Evolutionary conservation across 1,284 basidiomycete species (phyloP), one percentile per base, ranked within the genome.

Genomic region (Boletus hoseneyae): DNA sequence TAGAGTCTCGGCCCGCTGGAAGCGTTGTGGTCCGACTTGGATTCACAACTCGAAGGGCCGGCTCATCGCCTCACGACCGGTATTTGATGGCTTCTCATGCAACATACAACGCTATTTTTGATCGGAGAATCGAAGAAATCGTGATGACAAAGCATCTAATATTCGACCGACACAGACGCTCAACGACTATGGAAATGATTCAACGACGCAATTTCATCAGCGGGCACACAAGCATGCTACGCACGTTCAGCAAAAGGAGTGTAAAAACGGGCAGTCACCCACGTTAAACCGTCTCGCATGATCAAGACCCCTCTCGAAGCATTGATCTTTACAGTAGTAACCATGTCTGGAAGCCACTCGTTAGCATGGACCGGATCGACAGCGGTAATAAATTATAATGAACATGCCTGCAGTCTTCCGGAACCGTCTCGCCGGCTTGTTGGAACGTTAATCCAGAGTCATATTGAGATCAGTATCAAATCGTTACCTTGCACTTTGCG

Each of bases 211-310:
- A 6, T 3, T 15, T 33, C 9, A 13, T 58, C 56, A 12, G 43
- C 21, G 15, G 48, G 48, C 2, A 23, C 48, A 15, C 55, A 58
- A 2, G 16, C 19, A 34, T 58, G 55, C 56, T 56, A 45, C 7
- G 19, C 7, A 13, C 2, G 15, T 15, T 47, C 47, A 45, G 38
- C 8, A 33, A 33, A 27, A 4, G 7, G 10, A 23, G 16, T 13
- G n/a, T 8, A 15, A 30, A 37, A 39, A 30, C 12, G 16, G 8
- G 6, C 9, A 0, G 32, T 6, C 10, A 47, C 56, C 8, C 25
- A 56, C 56, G 11, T 48, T 58, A 37, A 57, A 56, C 21, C 25
- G 44, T 21, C 13, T 52, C 15, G 55, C 56, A 3, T 56, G 57
- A 36, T 48, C 30, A 8, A 47, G 43, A 16, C 55, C 55, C 21